Evolutionary conservation across 2,329 filamentous ascomycete genomes (phyloP), one percentile per base, ranked within the genome.

Genomic region (Alternaria metachromatica): DNA sequence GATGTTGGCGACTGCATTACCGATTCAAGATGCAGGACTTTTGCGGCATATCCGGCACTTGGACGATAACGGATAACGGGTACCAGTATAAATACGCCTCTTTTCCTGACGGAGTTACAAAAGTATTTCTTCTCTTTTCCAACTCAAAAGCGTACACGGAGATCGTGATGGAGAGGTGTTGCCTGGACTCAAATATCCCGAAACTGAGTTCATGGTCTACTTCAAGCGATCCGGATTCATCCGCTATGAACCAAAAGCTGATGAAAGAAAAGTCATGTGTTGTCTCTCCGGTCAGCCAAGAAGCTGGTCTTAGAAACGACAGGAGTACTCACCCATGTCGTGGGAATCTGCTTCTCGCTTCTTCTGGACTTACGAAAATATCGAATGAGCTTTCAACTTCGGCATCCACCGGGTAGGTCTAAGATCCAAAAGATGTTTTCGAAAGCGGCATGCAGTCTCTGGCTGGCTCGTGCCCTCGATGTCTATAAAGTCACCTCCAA

Each of bases 131-230:
- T n/a, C 33, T 41, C 15, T 6, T 41, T n/a, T 1, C 2, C 4
- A 41, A n/a, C 15, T 41, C 0, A n/a, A 41, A n/a, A 37, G 0
- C 5, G 0, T 5, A n/a, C 0, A n/a, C 5, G 15, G 8, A 3
- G 4, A 0, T n/a, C 4, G 7, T 37, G 0, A 41, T 41, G 33
- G 8, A 41, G 33, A 5, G 2, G 4, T 18, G 37, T 11, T 41
- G 9, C 9, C 37, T 41, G 37, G 4, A 11, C 4, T 18, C 37
- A 18, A 18, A 41, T 6, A 18, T 0, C 15, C 2, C 15, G 2
- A 5, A 41, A 18, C 0, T 18, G 11, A 4, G 0, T 10, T 6
- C 33, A 41, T 6, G 4, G 4, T 1, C 1, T 3, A 8, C 33
- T 41, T 10, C 15, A 41, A 41, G 8, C 33, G 0, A 41, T 18